Percentiles rank a stretch among this genome's conserved stretches.
phyloP scores from a whole-genome alignment of 1,284 basidiomycete genomes.

The Mycosarcoma mackinlayi region DNA sequence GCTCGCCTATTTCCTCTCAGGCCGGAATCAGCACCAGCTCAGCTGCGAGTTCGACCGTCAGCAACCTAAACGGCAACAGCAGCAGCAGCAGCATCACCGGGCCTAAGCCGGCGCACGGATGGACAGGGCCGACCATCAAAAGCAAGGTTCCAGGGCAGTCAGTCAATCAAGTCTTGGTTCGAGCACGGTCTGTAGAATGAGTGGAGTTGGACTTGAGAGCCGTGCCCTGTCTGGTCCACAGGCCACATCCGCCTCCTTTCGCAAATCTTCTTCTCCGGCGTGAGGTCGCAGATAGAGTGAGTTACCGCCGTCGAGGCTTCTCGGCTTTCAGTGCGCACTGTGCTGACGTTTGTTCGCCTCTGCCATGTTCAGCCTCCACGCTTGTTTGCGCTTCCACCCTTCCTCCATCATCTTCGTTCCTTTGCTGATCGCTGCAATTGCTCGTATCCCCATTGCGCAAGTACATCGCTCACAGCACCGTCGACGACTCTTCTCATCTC shows the following conservation, averaged over 20 bases:
- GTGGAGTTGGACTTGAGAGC: constrained; percentile 2
- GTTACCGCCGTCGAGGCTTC: not conserved
- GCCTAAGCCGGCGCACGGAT: constrained; percentile 12
- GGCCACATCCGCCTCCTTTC: not conserved
- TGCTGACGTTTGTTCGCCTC: not conserved
- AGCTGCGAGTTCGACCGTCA: constrained; percentile 7
- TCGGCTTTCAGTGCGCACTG: constrained; percentile 2
- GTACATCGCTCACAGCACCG: no score
- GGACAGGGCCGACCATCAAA: not conserved
- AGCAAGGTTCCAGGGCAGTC: no score
- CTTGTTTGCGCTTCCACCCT: not conserved
- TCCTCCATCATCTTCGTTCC: not conserved
- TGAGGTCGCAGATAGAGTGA: no score
- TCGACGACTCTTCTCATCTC: not conserved
- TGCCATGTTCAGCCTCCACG: not conserved
- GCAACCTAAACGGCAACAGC: no score
- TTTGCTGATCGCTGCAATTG: not conserved
- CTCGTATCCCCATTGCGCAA: not conserved
- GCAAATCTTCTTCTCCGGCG: constrained; percentile 10
- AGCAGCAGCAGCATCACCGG: constrained; percentile 6
- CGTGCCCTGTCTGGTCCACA: constrained; percentile 8
- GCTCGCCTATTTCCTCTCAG: not conserved
- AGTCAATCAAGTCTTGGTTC: no score
- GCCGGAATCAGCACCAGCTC: no score
- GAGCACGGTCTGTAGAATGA: no score